phyloP scores from a whole-genome alignment of 768 basidiomycete species.

The Boletus bicolor region DNA sequence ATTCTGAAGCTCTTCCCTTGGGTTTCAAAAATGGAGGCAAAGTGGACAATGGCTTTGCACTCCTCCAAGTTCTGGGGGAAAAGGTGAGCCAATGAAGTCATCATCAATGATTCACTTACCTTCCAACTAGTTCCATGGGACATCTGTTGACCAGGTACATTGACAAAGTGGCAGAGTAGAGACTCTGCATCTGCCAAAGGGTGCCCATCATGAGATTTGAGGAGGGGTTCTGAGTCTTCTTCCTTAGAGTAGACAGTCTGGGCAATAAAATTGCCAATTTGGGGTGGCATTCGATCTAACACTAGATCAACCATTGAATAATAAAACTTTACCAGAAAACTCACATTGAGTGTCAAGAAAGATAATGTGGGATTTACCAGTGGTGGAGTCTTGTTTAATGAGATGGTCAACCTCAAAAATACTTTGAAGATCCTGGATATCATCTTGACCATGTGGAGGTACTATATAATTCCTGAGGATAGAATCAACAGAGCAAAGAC shows the following conservation, averaged over 20 bases:
- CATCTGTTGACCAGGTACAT: slow-evolving; percentile 45
- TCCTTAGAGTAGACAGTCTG: slow-evolving; percentile 54
- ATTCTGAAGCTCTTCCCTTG: slow-evolving; percentile 52
- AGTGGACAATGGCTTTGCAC: slow-evolving; percentile 48
- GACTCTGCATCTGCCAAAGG: slow-evolving; percentile 38
- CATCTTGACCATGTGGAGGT: slow-evolving; percentile 76
- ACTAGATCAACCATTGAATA: slow-evolving; percentile 2
- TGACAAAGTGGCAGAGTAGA: slow-evolving; percentile 62
- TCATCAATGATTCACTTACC: slow-evolving; percentile 23
- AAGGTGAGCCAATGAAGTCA: not conserved
- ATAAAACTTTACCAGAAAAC: slow-evolving; percentile 16
- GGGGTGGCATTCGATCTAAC: slow-evolving; percentile 79
- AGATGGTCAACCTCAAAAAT: slow-evolving; percentile 77
- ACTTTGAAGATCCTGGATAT: slow-evolving; percentile 60
- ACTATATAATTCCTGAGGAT: slow-evolving; percentile 44
- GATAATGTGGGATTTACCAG: slow-evolving; percentile 32
- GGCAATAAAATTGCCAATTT: slow-evolving; percentile 74
- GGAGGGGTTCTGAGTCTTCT: slow-evolving; percentile 28
- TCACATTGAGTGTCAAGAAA: slow-evolving; percentile 77
- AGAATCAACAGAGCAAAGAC: slow-evolving; percentile 27
- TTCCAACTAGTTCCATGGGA: slow-evolving; percentile 37
- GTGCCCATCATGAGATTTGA: slow-evolving; percentile 53
- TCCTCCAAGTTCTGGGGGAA: slow-evolving; percentile 57
- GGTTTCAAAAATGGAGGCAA: slow-evolving; percentile 56
- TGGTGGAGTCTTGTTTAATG: slow-evolving; percentile 16